Evolutionary conservation across 2,329 filamentous ascomycete genomes (phyloP).

Genomic region (Colletotrichum shisoi): DNA sequence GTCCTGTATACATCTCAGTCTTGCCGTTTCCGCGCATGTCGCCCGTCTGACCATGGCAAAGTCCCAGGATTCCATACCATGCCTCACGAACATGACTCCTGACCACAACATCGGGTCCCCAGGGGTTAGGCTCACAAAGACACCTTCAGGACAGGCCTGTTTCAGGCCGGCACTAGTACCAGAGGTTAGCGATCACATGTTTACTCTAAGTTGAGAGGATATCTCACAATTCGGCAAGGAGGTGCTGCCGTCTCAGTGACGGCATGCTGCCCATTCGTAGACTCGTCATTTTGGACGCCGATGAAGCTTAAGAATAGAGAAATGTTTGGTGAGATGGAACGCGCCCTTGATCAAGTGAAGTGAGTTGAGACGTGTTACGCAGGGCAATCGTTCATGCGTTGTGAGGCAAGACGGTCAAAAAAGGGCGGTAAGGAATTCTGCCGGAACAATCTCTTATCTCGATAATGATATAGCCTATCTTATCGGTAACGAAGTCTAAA

Average conservation of each 20-base stretch:
- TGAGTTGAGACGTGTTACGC: conserved; percentile 29
- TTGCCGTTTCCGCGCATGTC: background rate
- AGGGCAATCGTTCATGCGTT: conserved; percentile 34
- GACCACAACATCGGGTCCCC: conserved; percentile 85
- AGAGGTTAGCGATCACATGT: conserved; percentile 18
- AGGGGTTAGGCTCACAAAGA: conserved; percentile 85
- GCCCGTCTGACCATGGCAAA: background rate
- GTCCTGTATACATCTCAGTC: conserved; percentile 63
- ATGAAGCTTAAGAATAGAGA: conserved; percentile 13
- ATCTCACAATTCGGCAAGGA: conserved; percentile 79
- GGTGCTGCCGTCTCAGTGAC: conserved; percentile 74
- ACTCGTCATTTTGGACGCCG: conserved; percentile 51
- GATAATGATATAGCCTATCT: conserved; percentile 12
- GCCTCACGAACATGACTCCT: conserved; percentile 88
- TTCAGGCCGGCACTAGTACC: conserved; percentile 75
- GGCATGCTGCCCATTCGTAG: conserved; percentile 58
- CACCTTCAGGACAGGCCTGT: conserved; percentile 81
- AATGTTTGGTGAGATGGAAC: conserved; percentile 23
- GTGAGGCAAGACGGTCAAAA: conserved; percentile 41
- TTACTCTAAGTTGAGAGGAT: conserved; percentile 40
- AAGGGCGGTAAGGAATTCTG: conserved; percentile 46
- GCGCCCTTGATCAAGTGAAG: conserved; percentile 7
- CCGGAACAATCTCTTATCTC: conserved; percentile 40
- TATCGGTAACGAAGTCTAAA: conserved; percentile 6
- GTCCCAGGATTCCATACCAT: conserved; percentile 64